phyloP scores from a whole-genome alignment of 2,329 filamentous ascomycete species.

The Diaporthe ampelina region DNA sequence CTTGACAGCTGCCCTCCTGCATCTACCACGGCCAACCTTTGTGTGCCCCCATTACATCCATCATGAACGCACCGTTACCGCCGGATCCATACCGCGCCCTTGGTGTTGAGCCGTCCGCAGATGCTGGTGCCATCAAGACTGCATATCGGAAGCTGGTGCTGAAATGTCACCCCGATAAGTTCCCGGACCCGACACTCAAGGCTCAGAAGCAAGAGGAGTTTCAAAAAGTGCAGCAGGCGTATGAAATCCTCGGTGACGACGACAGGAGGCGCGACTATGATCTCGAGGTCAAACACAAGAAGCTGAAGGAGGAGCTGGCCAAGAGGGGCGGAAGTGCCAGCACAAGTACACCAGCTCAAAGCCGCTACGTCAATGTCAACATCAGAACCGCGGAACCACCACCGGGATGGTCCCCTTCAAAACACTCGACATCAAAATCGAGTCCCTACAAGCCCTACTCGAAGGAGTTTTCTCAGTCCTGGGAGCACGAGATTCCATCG shows the following conservation, averaged over 20 bases:
- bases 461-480: constrained; percentile 56
- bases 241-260: constrained; percentile 89
- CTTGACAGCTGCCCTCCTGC: constrained; percentile 35
- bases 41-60: constrained; percentile 43
- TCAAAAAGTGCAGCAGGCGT: constrained; percentile 91
- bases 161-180: constrained; percentile 92
- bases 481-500: constrained; percentile 61
- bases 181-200: constrained; percentile 83
- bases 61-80: constrained; percentile 63
- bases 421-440: constrained; percentile 46
- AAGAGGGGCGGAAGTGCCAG: constrained; percentile 56
- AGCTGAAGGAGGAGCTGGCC: constrained; percentile 69
- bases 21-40: constrained; percentile 31
- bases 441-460: constrained; percentile 51
- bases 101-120: constrained; percentile 80
- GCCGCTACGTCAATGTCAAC: constrained; percentile 56
- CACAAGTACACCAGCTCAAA: constrained; percentile 56
- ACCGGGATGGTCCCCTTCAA: constrained; percentile 50
- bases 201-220: constrained; percentile 88
- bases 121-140: constrained; percentile 78
- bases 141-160: constrained; percentile 89
- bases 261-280: constrained; percentile 82
- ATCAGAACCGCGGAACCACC: constrained; percentile 66
- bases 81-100: constrained; percentile 86
- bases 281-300: constrained; percentile 76